These are phyloP conservation scores for Hortiboletus campestris DNA, from an alignment of 768 basidiomycete genomes.

Conservation along the genomic window DNA sequence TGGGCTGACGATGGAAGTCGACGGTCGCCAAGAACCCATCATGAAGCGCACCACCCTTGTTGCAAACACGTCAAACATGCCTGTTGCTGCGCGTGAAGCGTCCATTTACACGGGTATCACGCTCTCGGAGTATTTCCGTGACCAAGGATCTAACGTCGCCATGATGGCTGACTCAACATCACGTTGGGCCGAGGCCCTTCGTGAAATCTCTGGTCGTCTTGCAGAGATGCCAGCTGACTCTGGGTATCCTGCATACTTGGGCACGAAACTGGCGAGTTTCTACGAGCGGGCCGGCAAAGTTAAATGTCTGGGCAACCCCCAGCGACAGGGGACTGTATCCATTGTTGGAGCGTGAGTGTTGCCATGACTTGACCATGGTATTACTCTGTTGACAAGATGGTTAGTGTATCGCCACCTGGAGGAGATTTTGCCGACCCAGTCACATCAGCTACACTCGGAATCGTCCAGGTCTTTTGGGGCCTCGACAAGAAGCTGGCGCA, in stretches of 20 bases:
- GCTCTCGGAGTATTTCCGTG: slow-evolving; percentile 98
- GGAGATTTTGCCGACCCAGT: slow-evolving; percentile 99
- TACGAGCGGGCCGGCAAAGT: slow-evolving; percentile 99
- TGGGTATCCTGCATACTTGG: slow-evolving; percentile 96
- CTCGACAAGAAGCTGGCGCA: slow-evolving; percentile 99
- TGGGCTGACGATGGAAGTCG: slow-evolving; percentile 87
- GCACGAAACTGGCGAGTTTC: slow-evolving; percentile 95
- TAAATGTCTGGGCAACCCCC: slow-evolving; percentile 84
- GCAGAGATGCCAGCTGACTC: slow-evolving; percentile 99
- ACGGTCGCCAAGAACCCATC: slow-evolving; percentile 94
- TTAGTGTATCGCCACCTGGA: slow-evolving; percentile 94
- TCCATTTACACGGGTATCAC: slow-evolving; percentile 99
- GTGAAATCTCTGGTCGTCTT: slow-evolving; percentile 98
- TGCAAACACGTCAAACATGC: slow-evolving; percentile 99
- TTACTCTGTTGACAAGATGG: slow-evolving; percentile 9
- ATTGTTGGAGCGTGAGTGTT: slow-evolving; percentile 94
- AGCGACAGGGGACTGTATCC: slow-evolving; percentile 88
- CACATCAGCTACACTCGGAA: slow-evolving; percentile 94
- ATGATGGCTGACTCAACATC: slow-evolving; percentile 99
- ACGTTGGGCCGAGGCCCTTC: slow-evolving; percentile 98
- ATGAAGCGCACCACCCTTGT: slow-evolving; percentile 99
- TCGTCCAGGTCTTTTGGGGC: slow-evolving; percentile 99
- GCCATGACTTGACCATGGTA: not conserved
- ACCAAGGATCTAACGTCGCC: slow-evolving; percentile 94
- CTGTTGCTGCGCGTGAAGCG: slow-evolving; percentile 97